phyloP scores from a whole-genome alignment of 176 grass and related monocot species.

The Bonia amplexicaulis region DNA sequence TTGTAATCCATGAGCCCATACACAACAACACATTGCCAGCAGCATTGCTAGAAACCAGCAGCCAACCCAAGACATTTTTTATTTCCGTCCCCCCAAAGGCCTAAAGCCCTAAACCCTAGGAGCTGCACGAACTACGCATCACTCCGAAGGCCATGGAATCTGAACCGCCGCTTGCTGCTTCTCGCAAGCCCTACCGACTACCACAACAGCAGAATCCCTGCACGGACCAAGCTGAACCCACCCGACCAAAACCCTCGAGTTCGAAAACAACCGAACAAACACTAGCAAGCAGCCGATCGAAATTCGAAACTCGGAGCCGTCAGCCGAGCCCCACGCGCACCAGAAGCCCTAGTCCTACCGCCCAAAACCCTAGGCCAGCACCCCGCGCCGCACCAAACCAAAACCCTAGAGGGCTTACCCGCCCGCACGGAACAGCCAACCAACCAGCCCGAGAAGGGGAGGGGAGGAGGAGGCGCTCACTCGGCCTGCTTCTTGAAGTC shows the following conservation, averaged over 20 bases:
- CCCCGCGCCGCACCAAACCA: background rate
- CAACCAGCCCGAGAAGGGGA: background rate
- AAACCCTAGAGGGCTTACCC: constrained; percentile 28
- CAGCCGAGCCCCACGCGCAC: background rate
- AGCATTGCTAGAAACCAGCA: background rate
- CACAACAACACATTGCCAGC: background rate
- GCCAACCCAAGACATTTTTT: background rate
- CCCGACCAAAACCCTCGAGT: background rate
- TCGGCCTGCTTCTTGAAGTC: constrained; percentile 86
- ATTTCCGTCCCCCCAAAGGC: background rate
- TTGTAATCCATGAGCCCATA: background rate
- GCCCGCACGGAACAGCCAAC: background rate
- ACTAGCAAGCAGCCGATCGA: background rate
- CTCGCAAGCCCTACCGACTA: background rate
- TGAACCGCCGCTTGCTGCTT: background rate
- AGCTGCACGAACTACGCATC: background rate
- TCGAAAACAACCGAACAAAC: background rate
- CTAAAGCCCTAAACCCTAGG: constrained; percentile 17
- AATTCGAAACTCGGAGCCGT: background rate
- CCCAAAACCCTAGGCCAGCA: background rate
- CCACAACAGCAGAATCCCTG: background rate
- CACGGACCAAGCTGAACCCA: background rate
- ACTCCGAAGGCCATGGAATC: background rate
- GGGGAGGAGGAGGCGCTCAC: constrained; percentile 24
- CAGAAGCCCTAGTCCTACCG: background rate